phyloP scores from a whole-genome alignment of 2,329 filamentous ascomycete species.

The Penicillium occitanis region DNA sequence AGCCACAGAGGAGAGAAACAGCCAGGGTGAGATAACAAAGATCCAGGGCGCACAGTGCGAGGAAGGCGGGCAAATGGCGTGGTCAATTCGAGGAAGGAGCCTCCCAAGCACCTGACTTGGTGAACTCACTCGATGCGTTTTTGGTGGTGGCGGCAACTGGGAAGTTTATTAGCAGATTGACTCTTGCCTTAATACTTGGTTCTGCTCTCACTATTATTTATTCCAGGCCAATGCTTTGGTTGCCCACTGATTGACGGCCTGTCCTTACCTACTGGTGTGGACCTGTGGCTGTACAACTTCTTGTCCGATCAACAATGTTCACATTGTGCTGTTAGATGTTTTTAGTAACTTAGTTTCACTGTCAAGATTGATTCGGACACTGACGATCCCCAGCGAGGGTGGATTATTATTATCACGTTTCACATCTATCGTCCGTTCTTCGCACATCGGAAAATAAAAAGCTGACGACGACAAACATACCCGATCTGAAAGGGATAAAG shows the following conservation, averaged over 20 bases:
- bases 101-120: not conserved
- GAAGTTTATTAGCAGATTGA: not conserved
- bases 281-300: not conserved
- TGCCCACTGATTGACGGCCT: not conserved
- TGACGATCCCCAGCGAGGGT: constrained; percentile 3
- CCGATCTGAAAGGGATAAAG: not conserved
- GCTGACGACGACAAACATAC: not conserved
- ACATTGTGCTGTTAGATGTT: not conserved
- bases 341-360: not conserved
- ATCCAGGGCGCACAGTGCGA: not conserved
- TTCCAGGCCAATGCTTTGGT: constrained; percentile 19
- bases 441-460: not conserved
- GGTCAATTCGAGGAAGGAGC: not conserved
- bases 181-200: not conserved
- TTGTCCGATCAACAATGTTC: too few species aligned
- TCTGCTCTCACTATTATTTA: not conserved
- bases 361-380: not conserved
- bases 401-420: not conserved
- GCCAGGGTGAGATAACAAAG: not conserved
- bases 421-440: not conserved
- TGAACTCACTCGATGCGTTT: not conserved
- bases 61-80: not conserved
- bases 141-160: constrained; percentile 14
- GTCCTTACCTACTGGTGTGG: constrained; percentile 2
- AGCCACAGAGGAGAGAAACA: not conserved